Evolutionary conservation across 352 stramenopile genomes (phyloP).

Genomic region (Plasmopara viticola): DNA sequence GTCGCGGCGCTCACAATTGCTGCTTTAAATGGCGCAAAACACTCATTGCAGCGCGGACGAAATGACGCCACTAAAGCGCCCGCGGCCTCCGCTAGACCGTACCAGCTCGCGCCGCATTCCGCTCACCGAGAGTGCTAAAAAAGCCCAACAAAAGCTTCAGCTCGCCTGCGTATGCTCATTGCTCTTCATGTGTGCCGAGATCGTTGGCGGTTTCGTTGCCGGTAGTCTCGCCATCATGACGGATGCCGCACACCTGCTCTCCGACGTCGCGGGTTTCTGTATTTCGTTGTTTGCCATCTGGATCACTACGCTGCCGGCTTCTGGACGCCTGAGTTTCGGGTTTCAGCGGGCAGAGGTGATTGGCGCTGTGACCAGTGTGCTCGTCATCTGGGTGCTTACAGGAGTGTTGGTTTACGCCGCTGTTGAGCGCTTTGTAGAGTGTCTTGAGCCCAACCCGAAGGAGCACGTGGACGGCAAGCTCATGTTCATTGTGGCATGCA

Average conservation of each 20-base stretch:
- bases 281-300: constrained; percentile 77
- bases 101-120: constrained; percentile 35
- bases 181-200: constrained; percentile 93
- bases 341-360: constrained; percentile 94
- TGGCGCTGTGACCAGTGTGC: constrained; percentile 90
- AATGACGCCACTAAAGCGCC: background rate
- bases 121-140: constrained; percentile 39
- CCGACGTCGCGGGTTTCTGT: constrained; percentile 64
- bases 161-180: constrained; percentile 72
- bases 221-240: constrained; percentile 94
- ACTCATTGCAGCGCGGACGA: background rate
- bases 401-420: constrained; percentile 92
- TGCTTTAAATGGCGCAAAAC: background rate
- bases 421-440: constrained; percentile 81
- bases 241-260: constrained; percentile 71
- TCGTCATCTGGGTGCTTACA: constrained; percentile 92
- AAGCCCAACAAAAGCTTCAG: constrained; percentile 62
- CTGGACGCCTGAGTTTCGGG: constrained; percentile 88
- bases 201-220: constrained; percentile 90
- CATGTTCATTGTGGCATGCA: constrained; percentile 94
- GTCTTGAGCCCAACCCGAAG: constrained; percentile 59
- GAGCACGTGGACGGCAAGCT: constrained; percentile 92
- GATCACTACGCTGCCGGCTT: constrained; percentile 61
- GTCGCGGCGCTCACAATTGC: background rate
- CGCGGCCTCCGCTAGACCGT: background rate